These are phyloP conservation scores for Sphaerostilbella broomeana DNA, from an alignment of 2,329 filamentous ascomycete genomes.

Conservation along the genomic window DNA sequence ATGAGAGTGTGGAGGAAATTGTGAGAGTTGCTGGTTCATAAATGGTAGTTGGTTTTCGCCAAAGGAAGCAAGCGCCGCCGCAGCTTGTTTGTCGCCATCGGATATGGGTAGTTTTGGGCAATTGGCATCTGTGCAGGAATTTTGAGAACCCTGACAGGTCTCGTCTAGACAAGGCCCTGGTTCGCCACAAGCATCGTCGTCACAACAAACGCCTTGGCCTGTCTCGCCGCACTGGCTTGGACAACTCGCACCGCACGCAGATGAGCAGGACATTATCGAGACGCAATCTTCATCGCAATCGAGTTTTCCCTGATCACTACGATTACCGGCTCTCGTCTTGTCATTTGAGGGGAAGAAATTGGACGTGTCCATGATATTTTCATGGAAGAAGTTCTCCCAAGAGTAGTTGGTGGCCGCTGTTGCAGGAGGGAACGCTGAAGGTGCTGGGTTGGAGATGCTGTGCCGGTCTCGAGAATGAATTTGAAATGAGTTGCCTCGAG, in stretches of 20 bases:
- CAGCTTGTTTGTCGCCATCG: constrained; percentile 22
- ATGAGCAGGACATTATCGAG: constrained; percentile 28
- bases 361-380: constrained; percentile 8
- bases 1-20: background rate
- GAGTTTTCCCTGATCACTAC: background rate
- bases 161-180: constrained; percentile 21
- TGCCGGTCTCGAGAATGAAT: background rate
- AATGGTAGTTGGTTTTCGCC: constrained; percentile 16
- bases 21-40: background rate
- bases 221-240: constrained; percentile 29
- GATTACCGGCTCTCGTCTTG: background rate
- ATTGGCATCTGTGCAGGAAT: constrained; percentile 30
- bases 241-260: constrained; percentile 29
- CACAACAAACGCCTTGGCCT: constrained; percentile 29
- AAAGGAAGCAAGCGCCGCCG: constrained; percentile 27
- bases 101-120: constrained; percentile 22
- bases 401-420: constrained; percentile 12
- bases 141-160: constrained; percentile 30
- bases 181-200: constrained; percentile 27
- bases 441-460: background rate
- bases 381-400: constrained; percentile 17
- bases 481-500: background rate
- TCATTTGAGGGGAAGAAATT: background rate
- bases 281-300: constrained; percentile 24
- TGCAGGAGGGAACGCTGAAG: constrained; percentile 1